Percentiles rank a stretch among this genome's conserved stretches.
phyloP scores from a whole-genome alignment of 345 rosid species.

The Acer yangbiense region DNA sequence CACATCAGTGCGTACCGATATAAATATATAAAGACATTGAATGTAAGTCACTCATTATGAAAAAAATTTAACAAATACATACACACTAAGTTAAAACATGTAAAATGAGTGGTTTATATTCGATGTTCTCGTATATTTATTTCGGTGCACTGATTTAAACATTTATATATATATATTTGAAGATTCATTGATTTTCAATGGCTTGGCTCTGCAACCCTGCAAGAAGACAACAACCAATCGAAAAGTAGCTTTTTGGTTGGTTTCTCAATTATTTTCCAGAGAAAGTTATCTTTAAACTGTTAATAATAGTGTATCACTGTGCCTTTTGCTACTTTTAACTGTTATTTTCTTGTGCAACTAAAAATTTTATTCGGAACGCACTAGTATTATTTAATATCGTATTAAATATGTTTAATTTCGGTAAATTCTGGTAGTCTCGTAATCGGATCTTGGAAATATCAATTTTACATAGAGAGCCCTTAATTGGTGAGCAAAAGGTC shows the following conservation, averaged over 20 bases:
- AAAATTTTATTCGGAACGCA: too few relatives aligned
- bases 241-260: constrained; percentile 23
- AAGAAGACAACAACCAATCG: background rate
- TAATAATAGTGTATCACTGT: background rate
- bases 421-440: too few relatives aligned
- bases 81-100: too few relatives aligned
- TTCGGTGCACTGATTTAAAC: too few relatives aligned
- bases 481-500: constrained; percentile 1
- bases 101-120: too few relatives aligned
- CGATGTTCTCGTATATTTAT: too few relatives aligned
- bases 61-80: too few relatives aligned
- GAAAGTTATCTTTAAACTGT: background rate
- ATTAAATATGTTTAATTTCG: too few relatives aligned
- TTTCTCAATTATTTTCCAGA: constrained; percentile 13
- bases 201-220: constrained; percentile 7
- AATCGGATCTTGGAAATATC: background rate
- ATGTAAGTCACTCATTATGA: too few relatives aligned
- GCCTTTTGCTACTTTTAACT: background rate
- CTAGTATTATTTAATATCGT: too few relatives aligned
- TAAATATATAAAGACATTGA: too few relatives aligned
- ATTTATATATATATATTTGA: background rate
- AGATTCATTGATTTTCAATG: background rate
- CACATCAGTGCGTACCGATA: too few relatives aligned
- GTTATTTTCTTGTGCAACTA: background rate
- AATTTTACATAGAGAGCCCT: background rate